phyloP scores from a whole-genome alignment of 2,329 filamentous ascomycete genomes.

The Fusarium sp. region DNA sequence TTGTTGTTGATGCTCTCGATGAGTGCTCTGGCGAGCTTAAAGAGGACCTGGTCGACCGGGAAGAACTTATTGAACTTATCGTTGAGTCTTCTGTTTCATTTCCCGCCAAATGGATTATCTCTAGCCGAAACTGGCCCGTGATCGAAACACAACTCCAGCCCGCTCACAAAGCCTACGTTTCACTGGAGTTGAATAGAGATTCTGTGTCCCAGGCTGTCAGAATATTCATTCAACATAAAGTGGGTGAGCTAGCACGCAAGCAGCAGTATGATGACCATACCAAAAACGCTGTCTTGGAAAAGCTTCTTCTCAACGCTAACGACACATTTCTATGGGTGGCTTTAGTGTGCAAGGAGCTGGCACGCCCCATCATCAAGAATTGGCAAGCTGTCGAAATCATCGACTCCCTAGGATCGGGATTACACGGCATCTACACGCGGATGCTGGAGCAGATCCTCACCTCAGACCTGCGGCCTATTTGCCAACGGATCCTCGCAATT shows the following conservation, averaged over 20 bases:
- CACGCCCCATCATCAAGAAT: background rate
- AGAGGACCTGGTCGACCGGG: constrained; percentile 8
- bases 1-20: constrained; percentile 65
- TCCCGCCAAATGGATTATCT: constrained; percentile 59
- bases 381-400: constrained; percentile 37
- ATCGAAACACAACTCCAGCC: constrained; percentile 54
- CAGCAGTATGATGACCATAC: constrained; percentile 30
- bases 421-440: constrained; percentile 55
- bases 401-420: constrained; percentile 50
- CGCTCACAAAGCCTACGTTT: constrained; percentile 55
- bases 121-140: constrained; percentile 55
- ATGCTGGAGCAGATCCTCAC: constrained; percentile 56
- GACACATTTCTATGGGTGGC: constrained; percentile 53
- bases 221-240: constrained; percentile 55
- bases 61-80: constrained; percentile 52
- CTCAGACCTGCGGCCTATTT: constrained; percentile 51
- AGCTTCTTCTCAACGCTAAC: constrained; percentile 53
- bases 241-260: constrained; percentile 46
- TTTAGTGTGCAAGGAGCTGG: constrained; percentile 42
- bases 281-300: constrained; percentile 9
- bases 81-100: constrained; percentile 1
- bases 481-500: constrained; percentile 54
- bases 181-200: constrained; percentile 57
- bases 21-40: constrained; percentile 53
- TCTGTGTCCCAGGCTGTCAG: constrained; percentile 54